Evolutionary conservation across 352 stramenopile genomes (phyloP), one percentile per base, ranked within the genome.

Genomic region (Phytophthora meadii): DNA sequence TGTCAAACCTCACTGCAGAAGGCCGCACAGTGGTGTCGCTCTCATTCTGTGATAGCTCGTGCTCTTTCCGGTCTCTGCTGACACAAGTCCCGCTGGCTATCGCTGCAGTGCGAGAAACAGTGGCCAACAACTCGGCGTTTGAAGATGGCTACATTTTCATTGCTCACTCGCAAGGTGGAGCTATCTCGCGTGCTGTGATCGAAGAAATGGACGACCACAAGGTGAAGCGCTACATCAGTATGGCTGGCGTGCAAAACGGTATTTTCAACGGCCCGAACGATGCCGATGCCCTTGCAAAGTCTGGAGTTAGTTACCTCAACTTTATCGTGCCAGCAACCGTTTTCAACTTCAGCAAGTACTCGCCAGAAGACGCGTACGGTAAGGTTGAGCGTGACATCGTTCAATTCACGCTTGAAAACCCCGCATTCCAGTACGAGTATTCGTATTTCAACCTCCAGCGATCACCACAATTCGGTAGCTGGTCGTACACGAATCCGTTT

Each of bases 171-270:
- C 74, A 84, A 12, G 74, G 74, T 24, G 75, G 57, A 0, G n/a
- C 63, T 3, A 65, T 86, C 15, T 72, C 75, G 9, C 72, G 77
- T 2, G 63, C 53, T 1, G 77, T 86, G 19, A 61, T 84, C 15
- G 69, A 88, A 54, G 58, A 81, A 24, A 81, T 81, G 76, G 72
- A 86, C 48, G 74, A 81, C 32, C 74, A 86, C 71, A 63, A 76
- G 3, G 65, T 72, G 12, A 59, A 79, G 36, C 65, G 54, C 19
- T 76, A 80, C 41, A 62, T 88, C 52, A 78, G 57, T 9, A 39
- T 86, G 8, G 72, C 79, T 4, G 72, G 74, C 2, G 51, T 60
- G 0, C 61, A 74, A 5, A 87, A 86, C 54, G 76, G 72, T 10
- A 27, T 72, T 14, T 88, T 88, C 30, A 68, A 66, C 41, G 76